Evolutionary conservation across 495 filamentous ascomycete genomes (phyloP).

Genomic region (Aspergillus kassunensis): DNA sequence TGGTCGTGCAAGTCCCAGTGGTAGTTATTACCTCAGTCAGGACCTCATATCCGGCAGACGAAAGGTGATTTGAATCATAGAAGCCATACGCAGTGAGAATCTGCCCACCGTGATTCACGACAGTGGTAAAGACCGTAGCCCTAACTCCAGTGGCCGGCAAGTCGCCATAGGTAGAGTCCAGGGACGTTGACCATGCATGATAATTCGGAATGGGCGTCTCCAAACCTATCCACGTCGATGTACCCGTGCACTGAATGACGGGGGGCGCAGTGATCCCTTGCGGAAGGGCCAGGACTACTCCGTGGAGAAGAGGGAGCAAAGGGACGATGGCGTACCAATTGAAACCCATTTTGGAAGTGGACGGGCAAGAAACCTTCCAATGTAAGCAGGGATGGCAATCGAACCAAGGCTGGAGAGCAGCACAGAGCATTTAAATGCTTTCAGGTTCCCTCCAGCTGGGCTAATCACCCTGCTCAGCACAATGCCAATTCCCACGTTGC

Average conservation of each 20-base stretch:
- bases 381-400: background rate
- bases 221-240: constrained; percentile 1
- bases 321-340: constrained; percentile 1
- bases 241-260: background rate
- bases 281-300: background rate
- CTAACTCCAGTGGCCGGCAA: background rate
- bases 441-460: background rate
- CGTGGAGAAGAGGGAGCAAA: background rate
- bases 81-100: constrained; percentile 1
- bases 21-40: background rate
- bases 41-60: background rate
- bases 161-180: background rate
- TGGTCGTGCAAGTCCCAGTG: background rate
- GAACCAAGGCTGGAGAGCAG: background rate
- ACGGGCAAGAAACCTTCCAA: too few relatives aligned
- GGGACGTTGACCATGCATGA: background rate
- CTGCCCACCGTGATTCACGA: constrained; percentile 1
- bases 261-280: background rate
- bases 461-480: background rate
- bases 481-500: background rate
- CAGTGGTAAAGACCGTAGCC: background rate
- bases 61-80: constrained; percentile 1
- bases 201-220: constrained; percentile 1
- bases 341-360: background rate
- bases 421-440: background rate